Percentiles rank a stretch among this genome's conserved stretches.
These are phyloP conservation scores for Thermochaetoides dissita DNA, from an alignment of 2,329 filamentous ascomycete genomes.

Conservation along the genomic window DNA sequence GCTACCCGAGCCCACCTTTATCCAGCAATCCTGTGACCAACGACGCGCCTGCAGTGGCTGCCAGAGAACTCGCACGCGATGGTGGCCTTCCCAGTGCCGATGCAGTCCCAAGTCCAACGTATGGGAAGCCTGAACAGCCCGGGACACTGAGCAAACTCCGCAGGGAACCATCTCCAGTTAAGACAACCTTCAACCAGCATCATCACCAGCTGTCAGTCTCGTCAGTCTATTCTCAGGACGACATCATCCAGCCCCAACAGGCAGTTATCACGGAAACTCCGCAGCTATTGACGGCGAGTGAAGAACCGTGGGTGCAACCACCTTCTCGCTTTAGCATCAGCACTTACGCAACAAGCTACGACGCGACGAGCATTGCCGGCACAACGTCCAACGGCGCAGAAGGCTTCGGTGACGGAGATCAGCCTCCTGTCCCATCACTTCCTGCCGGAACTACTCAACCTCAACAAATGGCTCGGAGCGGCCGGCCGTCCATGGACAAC, in stretches of 20 bases:
- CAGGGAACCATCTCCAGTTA: conserved; percentile 15
- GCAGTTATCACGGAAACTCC: too few relatives aligned
- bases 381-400: conserved; percentile 26
- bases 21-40: conserved; percentile 18
- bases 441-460: conserved; percentile 20
- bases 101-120: conserved; percentile 7
- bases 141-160: conserved; percentile 10
- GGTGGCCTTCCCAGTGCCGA: conserved; percentile 4
- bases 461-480: conserved; percentile 18
- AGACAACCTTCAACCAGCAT: conserved; percentile 9
- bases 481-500: conserved; percentile 11
- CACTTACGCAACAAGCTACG: conserved; percentile 27
- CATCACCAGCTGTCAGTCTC: conserved; percentile 21
- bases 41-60: conserved; percentile 13
- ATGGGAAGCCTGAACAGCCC: conserved; percentile 5
- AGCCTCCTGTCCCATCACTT: conserved; percentile 24
- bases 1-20: conserved; percentile 26
- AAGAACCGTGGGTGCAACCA: conserved; percentile 35
- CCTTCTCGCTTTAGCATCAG: conserved; percentile 50
- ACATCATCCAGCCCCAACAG: too few relatives aligned
- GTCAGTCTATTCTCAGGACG: conserved; percentile 19
- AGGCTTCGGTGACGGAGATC: conserved; percentile 17
- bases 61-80: conserved; percentile 13
- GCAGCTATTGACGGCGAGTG: neutral
- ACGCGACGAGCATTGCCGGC: conserved; percentile 34